Conservation (phyloP, 768 basidiomycete genomes). For the Cyclocybe aegerita region DNA sequence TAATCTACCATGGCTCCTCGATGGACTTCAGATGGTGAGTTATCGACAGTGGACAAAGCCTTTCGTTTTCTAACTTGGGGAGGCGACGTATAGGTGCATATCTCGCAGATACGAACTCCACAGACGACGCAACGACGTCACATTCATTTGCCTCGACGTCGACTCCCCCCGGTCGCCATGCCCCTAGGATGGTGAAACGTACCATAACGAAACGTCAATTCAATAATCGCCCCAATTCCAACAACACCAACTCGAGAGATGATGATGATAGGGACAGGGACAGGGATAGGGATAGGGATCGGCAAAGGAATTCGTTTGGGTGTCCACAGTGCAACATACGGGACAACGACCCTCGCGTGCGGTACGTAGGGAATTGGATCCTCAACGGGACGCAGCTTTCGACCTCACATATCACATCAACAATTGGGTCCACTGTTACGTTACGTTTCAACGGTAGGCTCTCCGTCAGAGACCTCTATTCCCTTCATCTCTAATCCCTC, state of each 20-base stretch:
- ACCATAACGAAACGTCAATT: too few relatives aligned
- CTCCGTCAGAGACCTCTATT: not conserved
- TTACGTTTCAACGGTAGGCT: slow-evolving; percentile 38
- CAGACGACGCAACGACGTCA: too few relatives aligned
- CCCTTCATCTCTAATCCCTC: not conserved
- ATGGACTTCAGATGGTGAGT: slow-evolving; percentile 7
- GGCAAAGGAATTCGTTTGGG: not conserved
- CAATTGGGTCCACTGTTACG: slow-evolving; percentile 28
- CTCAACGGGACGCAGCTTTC: slow-evolving; percentile 22
- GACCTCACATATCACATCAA: slow-evolving; percentile 38
- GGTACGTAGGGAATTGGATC: slow-evolving; percentile 36
- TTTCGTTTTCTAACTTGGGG: not conserved
- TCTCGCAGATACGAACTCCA: too few relatives aligned
- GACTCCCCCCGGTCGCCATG: too few relatives aligned
- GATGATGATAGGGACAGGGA: too few relatives aligned
- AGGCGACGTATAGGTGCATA: too few relatives aligned
- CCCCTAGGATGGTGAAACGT: too few relatives aligned
- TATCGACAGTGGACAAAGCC: too few relatives aligned
- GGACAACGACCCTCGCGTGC: slow-evolving; percentile 36
- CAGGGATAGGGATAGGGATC: not conserved
- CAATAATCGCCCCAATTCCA: too few relatives aligned
- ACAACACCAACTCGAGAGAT: too few relatives aligned
- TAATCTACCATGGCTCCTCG: slow-evolving; percentile 7
- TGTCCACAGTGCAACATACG: slow-evolving; percentile 21
- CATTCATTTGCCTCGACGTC: too few relatives aligned